Conservation (phyloP, 805 yeast genomes). For the Candida berthetii region DNA sequence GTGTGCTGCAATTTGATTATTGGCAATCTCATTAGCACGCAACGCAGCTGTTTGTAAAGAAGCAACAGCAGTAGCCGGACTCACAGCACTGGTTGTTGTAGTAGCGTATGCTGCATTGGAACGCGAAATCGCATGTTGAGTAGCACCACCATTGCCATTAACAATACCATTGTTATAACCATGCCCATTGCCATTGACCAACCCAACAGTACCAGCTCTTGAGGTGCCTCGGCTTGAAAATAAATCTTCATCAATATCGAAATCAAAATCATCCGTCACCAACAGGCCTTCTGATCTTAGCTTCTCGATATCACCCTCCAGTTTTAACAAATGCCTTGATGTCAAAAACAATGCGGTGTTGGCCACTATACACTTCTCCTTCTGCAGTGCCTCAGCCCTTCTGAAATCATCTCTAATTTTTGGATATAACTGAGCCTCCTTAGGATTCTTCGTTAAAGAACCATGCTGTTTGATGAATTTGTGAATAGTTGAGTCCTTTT, state of each 20-base stretch:
- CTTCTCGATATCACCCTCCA: constrained; percentile 71
- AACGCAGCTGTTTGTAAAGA: too few relatives aligned
- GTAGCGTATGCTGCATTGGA: too few relatives aligned
- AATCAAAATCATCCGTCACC: constrained; percentile 37
- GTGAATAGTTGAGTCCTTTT: constrained; percentile 74
- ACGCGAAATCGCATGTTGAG: too few relatives aligned
- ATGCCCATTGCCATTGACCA: too few relatives aligned
- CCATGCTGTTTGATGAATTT: constrained; percentile 82
- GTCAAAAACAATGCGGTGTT: constrained; percentile 79
- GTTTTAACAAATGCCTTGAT: constrained; percentile 63
- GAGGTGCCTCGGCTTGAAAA: constrained; percentile 24
- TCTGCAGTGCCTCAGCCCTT: constrained; percentile 55
- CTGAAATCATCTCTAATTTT: constrained; percentile 67
- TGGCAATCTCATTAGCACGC: too few relatives aligned
- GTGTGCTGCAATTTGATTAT: too few relatives aligned
- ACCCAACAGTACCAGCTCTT: constrained; percentile 21
- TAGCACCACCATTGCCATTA: too few relatives aligned
- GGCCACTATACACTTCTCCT: constrained; percentile 72
- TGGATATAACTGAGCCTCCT: constrained; percentile 60
- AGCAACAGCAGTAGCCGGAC: too few relatives aligned
- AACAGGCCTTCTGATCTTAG: constrained; percentile 79
- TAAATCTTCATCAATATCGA: constrained; percentile 25
- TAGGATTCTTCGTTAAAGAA: constrained; percentile 72
- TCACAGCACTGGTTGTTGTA: too few relatives aligned
- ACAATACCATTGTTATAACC: too few relatives aligned